Evolutionary conservation across 2,329 filamentous ascomycete genomes (phyloP), one percentile per base, ranked within the genome.

Genomic region (Trichoderma endophyticum): DNA sequence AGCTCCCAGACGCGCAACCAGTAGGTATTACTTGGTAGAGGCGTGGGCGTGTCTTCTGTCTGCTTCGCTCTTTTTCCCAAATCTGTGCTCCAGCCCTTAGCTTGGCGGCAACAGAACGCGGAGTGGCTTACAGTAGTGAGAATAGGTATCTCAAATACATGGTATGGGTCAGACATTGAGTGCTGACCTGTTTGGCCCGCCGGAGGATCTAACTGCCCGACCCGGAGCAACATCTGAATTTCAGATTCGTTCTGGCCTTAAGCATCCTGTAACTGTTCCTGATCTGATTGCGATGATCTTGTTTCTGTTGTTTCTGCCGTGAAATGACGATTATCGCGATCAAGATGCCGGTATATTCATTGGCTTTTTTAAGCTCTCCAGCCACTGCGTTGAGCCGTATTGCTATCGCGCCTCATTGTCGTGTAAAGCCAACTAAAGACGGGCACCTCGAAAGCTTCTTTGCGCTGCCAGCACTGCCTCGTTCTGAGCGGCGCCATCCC

Each of bases 161-260:
- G 39, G 39, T n/a, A 43, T 43, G 39, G 39, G 7, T 18, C 39
- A 54, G 21, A 54, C 1, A 54, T 54, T 54, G 48, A 54, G 48
- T 54, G 48, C 48, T 54, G 26, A 51, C 30, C 15, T 36, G 48
- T 48, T 60, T 57, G 62, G 48, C 34, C 69, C 69, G 60, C 48
- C 69, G 69, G 69, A 60, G 60, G 69, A 65, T 66, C 61, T 65
- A 65, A 71, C 69, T 28, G 21, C 59, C 69, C 69, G 69, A 71
- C 21, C 28, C 69, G 69, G 69, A 59, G 26, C 34, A 71, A 71
- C n/a, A 48, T 39, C 15, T 28, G 3, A 12, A 39, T 8, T 21
- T 14, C 32, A 62, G 43, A 63, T 30, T 43, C 18, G 14, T n/a
- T 43, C 3, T 43, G 39, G 1, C 15, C 15, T n/a, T 5, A 15